Conservation (phyloP, 2,329 filamentous ascomycete genomes). For the Fusarium goolgardi region DNA sequence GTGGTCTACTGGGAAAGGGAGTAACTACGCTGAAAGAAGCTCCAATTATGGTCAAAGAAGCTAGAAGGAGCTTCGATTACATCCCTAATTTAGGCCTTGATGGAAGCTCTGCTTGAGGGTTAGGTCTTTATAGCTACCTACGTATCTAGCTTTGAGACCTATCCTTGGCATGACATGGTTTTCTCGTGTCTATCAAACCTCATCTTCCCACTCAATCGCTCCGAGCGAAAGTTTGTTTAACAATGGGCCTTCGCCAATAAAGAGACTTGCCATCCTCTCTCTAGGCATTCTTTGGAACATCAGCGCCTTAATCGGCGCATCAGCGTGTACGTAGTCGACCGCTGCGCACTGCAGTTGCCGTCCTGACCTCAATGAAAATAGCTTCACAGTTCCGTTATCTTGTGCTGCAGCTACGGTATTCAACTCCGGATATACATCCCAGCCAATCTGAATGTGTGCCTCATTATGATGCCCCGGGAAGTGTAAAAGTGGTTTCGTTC, state of each 20-base stretch:
- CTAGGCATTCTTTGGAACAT: conserved; percentile 59
- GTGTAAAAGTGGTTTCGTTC: conserved; percentile 55
- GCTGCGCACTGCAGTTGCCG: conserved; percentile 47
- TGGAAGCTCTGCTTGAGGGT: too few relatives aligned
- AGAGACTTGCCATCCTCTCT: conserved; percentile 61
- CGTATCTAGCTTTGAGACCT: too few relatives aligned
- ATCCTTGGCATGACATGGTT: too few relatives aligned
- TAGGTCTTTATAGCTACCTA: too few relatives aligned
- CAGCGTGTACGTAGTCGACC: not conserved
- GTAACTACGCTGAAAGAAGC: too few relatives aligned
- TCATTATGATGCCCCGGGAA: conserved; percentile 65
- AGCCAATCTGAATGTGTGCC: conserved; percentile 61
- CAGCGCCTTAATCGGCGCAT: conserved; percentile 56
- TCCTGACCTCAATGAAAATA: conserved; percentile 64
- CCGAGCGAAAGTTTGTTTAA: conserved; percentile 61
- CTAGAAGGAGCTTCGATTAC: too few relatives aligned
- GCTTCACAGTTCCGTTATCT: conserved; percentile 59
- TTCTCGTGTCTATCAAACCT: too few relatives aligned
- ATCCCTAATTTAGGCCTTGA: too few relatives aligned
- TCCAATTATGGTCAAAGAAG: too few relatives aligned
- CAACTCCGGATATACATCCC: conserved; percentile 61
- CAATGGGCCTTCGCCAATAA: conserved; percentile 54
- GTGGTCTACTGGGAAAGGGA: too few relatives aligned
- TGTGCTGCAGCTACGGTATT: conserved; percentile 67
- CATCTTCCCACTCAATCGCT: too few relatives aligned